Evolutionary conservation across 2,329 filamentous ascomycete genomes (phyloP).

Genomic region (Cladophialophora psammophila): DNA sequence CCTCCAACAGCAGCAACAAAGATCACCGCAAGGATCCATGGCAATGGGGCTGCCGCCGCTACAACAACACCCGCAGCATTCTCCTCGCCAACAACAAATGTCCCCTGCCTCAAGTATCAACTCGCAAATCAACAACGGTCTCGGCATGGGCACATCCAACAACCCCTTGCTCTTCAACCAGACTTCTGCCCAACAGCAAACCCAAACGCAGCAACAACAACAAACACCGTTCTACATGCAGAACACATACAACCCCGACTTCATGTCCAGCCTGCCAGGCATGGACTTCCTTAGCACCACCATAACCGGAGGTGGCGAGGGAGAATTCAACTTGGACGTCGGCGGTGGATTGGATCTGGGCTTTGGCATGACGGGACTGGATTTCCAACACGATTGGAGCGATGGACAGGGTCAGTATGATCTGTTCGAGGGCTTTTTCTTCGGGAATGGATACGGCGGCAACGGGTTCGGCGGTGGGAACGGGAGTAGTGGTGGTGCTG

Average conservation of each 20-base stretch:
- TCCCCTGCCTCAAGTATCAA: conserved; percentile 33
- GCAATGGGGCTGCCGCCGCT: conserved; percentile 1
- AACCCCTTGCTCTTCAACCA: conserved; percentile 23
- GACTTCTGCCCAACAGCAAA: background rate
- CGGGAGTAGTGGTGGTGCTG: background rate
- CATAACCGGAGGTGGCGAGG: conserved; percentile 40
- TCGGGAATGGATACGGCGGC: conserved; percentile 50
- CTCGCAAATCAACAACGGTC: conserved; percentile 30
- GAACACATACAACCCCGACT: conserved; percentile 40
- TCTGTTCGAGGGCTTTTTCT: conserved; percentile 64
- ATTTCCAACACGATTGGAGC: conserved; percentile 56
- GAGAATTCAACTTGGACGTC: conserved; percentile 43
- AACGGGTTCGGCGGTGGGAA: conserved; percentile 17
- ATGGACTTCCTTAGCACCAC: conserved; percentile 39
- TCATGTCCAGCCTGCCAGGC: conserved; percentile 40
- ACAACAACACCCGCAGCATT: conserved; percentile 16
- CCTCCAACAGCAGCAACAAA: conserved; percentile 23
- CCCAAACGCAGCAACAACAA: conserved; percentile 4
- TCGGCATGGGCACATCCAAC: conserved; percentile 26
- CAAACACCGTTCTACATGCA: conserved; percentile 34
- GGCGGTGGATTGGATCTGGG: conserved; percentile 45
- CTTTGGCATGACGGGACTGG: conserved; percentile 49
- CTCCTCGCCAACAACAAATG: conserved; percentile 25
- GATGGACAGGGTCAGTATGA: conserved; percentile 54
- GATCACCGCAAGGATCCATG: conserved; percentile 1